These are phyloP conservation scores for Kernera saxatilis DNA, from an alignment of 345 rosid genomes.

Conservation along the genomic window DNA sequence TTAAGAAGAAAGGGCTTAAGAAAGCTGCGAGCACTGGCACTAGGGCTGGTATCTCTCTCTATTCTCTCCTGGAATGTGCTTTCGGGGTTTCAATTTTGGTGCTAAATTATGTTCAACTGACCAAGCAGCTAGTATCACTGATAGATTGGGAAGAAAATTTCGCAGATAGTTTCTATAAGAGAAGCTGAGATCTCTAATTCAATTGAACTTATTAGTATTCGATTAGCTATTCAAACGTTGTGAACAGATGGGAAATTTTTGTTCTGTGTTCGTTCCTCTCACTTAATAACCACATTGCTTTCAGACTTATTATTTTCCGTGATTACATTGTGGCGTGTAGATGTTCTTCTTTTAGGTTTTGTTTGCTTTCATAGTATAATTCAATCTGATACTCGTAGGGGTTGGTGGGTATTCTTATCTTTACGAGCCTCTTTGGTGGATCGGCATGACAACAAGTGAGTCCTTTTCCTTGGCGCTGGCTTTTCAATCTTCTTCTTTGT, in stretches of 20 bases:
- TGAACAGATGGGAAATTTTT: not conserved
- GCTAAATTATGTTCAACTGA: not conserved
- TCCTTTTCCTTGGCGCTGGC: not conserved
- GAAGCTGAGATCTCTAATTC: not conserved
- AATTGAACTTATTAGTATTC: not conserved
- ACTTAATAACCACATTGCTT: not conserved
- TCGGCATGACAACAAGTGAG: conserved; percentile 97
- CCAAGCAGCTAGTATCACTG: not conserved
- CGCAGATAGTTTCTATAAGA: not conserved
- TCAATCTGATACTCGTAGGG: conserved; percentile 37
- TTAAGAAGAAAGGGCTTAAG: conserved; percentile 87
- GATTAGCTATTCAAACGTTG: not conserved
- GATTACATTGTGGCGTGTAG: not conserved
- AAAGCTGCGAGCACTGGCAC: conserved; percentile 63
- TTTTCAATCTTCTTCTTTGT: not conserved
- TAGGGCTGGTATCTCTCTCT: conserved; percentile 54
- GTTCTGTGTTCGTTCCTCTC: not conserved
- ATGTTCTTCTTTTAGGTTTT: conserved; percentile 7
- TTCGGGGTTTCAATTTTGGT: no score
- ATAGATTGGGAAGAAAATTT: not conserved
- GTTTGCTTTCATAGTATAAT: not conserved
- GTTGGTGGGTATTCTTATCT: conserved; percentile 94
- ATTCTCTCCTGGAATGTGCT: not conserved
- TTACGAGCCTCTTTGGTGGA: conserved; percentile 98
- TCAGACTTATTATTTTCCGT: not conserved